Evolutionary conservation across 176 grass and related monocot species (phyloP).

Genomic region (Bothriochloa decipiens): DNA sequence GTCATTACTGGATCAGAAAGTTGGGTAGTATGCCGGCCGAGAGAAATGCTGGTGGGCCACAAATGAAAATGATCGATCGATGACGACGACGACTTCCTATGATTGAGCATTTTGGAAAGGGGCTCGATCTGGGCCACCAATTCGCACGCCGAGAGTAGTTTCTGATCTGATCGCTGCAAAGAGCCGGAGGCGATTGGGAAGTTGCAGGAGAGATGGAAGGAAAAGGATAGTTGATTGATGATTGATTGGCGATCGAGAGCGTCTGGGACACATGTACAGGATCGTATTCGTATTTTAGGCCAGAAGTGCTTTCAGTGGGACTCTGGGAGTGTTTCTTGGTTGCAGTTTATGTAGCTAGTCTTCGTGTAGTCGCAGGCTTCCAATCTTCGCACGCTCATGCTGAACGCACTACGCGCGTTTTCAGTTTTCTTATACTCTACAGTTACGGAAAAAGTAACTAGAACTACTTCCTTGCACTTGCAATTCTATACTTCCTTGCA

Average conservation of each 20-base stretch:
- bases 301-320: background rate
- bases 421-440: background rate
- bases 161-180: background rate
- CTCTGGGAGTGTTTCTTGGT: slow-evolving; percentile 1
- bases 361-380: slow-evolving; percentile 13
- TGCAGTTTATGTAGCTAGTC: background rate
- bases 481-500: slow-evolving; percentile 20
- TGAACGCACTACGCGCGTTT: background rate
- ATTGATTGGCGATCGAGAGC: background rate
- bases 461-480: slow-evolving; percentile 19
- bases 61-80: background rate
- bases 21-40: too few relatives aligned
- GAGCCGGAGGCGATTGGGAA: slow-evolving; percentile 28
- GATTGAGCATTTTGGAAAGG: slow-evolving; percentile 33
- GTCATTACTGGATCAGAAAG: slow-evolving; percentile 35
- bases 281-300: background rate
- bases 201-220: slow-evolving; percentile 33
- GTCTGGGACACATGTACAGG: slow-evolving; percentile 20
- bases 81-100: background rate
- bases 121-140: background rate
- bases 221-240: background rate
- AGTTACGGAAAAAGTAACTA: background rate
- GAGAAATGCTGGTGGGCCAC: too few relatives aligned
- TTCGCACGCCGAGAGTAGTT: slow-evolving; percentile 8
- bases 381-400: slow-evolving; percentile 23